Evolutionary conservation across 768 basidiomycete species (phyloP).

Genomic region (Amanita phalloides): DNA sequence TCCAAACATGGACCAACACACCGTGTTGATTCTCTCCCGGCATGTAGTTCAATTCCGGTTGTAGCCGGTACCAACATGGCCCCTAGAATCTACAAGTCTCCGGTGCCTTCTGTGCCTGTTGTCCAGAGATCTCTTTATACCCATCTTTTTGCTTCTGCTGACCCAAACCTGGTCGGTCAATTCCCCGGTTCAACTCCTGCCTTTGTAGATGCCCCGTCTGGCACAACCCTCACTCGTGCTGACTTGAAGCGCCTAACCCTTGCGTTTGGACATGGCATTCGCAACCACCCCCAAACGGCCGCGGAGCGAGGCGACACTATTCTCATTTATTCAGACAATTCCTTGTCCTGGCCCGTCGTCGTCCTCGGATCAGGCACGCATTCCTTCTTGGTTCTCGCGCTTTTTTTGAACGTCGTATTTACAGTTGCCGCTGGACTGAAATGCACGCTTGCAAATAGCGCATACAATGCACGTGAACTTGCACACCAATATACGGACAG

Average conservation of each 20-base stretch:
- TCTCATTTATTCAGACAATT: slow-evolving; percentile 64
- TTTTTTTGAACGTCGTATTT: slow-evolving; percentile 9
- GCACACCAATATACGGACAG: slow-evolving; percentile 64
- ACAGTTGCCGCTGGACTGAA: slow-evolving; percentile 54
- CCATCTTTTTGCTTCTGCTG: slow-evolving; percentile 28
- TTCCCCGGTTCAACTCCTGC: slow-evolving; percentile 36
- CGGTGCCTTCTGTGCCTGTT: slow-evolving; percentile 25
- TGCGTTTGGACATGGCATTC: slow-evolving; percentile 48
- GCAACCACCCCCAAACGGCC: slow-evolving; percentile 23
- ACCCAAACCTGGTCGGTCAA: slow-evolving; percentile 25
- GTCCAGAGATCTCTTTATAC: slow-evolving; percentile 36
- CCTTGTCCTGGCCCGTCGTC: slow-evolving; percentile 37
- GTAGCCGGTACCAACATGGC: slow-evolving; percentile 17
- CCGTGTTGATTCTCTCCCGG: too few species aligned
- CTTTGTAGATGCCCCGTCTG: slow-evolving; percentile 58
- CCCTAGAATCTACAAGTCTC: slow-evolving; percentile 38
- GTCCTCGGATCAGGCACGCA: slow-evolving; percentile 33
- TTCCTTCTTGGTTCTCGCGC: not conserved
- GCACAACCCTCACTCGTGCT: slow-evolving; percentile 42
- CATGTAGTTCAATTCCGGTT: not conserved
- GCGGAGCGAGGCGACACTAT: slow-evolving; percentile 43
- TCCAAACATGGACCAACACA: slow-evolving; percentile 6
- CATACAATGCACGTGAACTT: slow-evolving; percentile 60
- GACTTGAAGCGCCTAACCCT: slow-evolving; percentile 44
- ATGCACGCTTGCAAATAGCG: slow-evolving; percentile 64